These are phyloP conservation scores for Cyclotella sp. DNA, from an alignment of 108 stramenopile species.

Conservation along the genomic window DNA sequence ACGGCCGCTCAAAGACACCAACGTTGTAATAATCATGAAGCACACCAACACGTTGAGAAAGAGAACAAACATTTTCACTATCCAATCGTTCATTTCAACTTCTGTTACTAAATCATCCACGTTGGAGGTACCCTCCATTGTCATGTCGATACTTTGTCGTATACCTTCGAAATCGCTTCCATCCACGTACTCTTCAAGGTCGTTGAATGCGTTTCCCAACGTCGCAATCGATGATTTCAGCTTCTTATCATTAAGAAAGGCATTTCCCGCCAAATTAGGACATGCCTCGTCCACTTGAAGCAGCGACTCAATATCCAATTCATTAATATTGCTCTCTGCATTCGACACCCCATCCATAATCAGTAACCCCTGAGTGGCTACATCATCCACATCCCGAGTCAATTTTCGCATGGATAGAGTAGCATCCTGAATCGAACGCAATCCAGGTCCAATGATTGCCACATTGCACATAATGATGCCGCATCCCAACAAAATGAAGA, in stretches of 20 bases:
- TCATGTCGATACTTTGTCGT: slow-evolving; percentile 21
- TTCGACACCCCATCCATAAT: slow-evolving; percentile 39
- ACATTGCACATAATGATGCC: slow-evolving; percentile 17
- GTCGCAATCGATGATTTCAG: slow-evolving; percentile 4
- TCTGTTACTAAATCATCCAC: slow-evolving; percentile 21
- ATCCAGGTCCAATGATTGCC: slow-evolving; percentile 29
- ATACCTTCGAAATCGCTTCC: slow-evolving; percentile 30
- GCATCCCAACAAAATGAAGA: slow-evolving; percentile 33
- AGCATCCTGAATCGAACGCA: slow-evolving; percentile 14
- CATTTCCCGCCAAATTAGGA: slow-evolving; percentile 35
- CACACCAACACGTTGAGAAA: slow-evolving; percentile 21
- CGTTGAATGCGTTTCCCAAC: slow-evolving; percentile 21
- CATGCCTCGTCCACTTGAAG: slow-evolving; percentile 25
- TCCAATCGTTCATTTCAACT: slow-evolving; percentile 48
- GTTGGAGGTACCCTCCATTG: slow-evolving; percentile 21
- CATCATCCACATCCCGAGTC: slow-evolving; percentile 30
- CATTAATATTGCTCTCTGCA: slow-evolving; percentile 29
- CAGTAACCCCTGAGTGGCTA: slow-evolving; percentile 38
- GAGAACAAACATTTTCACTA: slow-evolving; percentile 37
- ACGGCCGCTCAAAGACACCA: slow-evolving; percentile 12
- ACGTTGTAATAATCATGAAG: slow-evolving; percentile 43
- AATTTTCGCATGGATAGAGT: slow-evolving; percentile 25
- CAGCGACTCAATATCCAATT: slow-evolving; percentile 28
- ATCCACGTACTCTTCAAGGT: slow-evolving; percentile 22
- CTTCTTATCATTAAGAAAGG: slow-evolving; percentile 17